Evolutionary conservation across 805 yeast species (phyloP), one percentile per base, ranked within the genome.

Genomic region (Wickerhamiella kazuoi): DNA sequence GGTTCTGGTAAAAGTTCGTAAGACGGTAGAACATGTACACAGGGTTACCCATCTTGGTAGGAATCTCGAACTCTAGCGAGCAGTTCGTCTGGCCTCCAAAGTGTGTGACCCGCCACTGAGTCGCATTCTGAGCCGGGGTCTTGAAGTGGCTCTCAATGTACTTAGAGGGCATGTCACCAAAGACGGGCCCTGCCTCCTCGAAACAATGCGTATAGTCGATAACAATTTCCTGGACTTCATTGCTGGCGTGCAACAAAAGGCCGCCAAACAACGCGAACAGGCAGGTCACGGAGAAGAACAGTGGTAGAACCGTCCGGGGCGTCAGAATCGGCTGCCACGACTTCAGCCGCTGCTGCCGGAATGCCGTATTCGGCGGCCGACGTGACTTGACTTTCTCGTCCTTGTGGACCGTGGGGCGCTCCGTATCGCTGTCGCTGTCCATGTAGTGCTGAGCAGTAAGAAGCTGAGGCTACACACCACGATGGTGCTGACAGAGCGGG

Each of bases 1-100:
- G 98, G 57, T 90, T 90, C 57, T 90, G 97, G 57, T 68, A 84
- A 58, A 87, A 90, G 55, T 83, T 83, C 28, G 95, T 84, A 51
- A 90, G 64, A 48, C 76, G 74, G 62, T 90, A 90, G 61, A 82
- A 90, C 46, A 83, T 53, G 55, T 67, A 84, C 7, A 84, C 54
- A 3, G 93, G 82, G 2, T 76, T 71, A 32, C 72, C 66, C 55
- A 90, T 66, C 40, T 74, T 75, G 34, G 64, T 64, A 13, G 94
- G 93, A 21, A 83, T 56, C 31, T 71, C 70, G 60, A 90, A 87
- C 50, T 74, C 71, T 30, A 90, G 50, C 21, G 67, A 62, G 58
- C 98, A 87, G 2, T 62, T 63, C 4, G 52, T 60, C 39, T 57
- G 66, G 16, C 66, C 62, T 38, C 54, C 59, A 4, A 53, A 52